Percentiles rank a stretch among this genome's conserved stretches.
These are phyloP conservation scores for Fraxinus quadrangulata DNA, from an alignment of 257 asterid genomes.

Conservation along the genomic window DNA sequence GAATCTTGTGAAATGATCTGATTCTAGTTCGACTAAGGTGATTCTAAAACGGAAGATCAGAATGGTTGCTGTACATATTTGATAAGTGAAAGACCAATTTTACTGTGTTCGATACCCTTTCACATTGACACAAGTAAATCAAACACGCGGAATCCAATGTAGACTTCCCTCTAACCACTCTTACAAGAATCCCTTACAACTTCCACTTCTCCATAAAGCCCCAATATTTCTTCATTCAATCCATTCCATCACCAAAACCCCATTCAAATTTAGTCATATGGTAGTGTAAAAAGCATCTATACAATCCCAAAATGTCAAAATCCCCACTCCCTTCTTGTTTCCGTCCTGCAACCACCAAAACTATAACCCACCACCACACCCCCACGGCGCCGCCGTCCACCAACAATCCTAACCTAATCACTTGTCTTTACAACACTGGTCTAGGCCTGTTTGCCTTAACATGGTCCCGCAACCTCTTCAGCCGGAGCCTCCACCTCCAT, in stretches of 20 bases:
- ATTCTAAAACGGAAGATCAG: too few species aligned
- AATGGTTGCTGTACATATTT: too few species aligned
- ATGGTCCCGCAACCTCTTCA: conserved; percentile 54
- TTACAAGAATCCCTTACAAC: background rate
- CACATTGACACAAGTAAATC: background rate
- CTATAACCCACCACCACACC: conserved; percentile 18
- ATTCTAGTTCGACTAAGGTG: background rate
- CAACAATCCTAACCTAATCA: conserved; percentile 44
- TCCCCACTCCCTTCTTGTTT: conserved; percentile 46
- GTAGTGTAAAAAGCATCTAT: background rate
- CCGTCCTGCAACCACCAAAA: conserved; percentile 31
- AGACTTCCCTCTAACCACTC: background rate
- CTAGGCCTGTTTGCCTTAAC: conserved; percentile 55
- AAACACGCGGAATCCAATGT: conserved; percentile 9
- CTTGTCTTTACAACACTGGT: conserved; percentile 50
- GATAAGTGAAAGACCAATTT: too few species aligned
- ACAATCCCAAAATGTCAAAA: conserved; percentile 25
- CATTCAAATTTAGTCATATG: background rate
- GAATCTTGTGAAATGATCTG: too few species aligned
- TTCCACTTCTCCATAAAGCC: conserved; percentile 15
- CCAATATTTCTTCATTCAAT: background rate
- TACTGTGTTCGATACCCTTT: background rate
- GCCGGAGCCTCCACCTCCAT: conserved; percentile 56
- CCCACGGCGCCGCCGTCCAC: conserved; percentile 20
- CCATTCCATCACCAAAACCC: background rate